Percentiles rank a stretch among this genome's conserved stretches.
Conservation (phyloP, 306 rosid genomes). For the Albizia julibrissin region DNA sequence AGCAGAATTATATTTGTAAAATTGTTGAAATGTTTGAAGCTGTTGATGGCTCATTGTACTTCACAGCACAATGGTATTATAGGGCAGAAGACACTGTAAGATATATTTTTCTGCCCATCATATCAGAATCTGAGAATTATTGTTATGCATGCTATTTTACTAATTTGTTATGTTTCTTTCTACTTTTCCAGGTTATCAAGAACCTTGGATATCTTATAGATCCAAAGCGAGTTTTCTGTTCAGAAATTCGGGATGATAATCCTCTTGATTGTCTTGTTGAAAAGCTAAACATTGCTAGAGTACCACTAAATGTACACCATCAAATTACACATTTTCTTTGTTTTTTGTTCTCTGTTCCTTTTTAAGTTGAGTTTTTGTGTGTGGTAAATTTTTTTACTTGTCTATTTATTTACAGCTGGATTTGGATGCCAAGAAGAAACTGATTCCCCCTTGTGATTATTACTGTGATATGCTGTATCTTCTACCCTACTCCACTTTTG, state of each 20-base stretch:
- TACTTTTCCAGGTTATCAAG: constrained; percentile 52
- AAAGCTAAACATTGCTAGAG: constrained; percentile 43
- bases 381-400: background rate
- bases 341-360: background rate
- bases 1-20: constrained; percentile 50
- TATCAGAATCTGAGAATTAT: background rate
- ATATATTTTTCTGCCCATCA: background rate
- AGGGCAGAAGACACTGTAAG: constrained; percentile 80
- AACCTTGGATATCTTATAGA: constrained; percentile 52
- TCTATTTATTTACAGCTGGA: constrained; percentile 39
- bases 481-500: constrained; percentile 59
- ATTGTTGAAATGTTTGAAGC: constrained; percentile 77
- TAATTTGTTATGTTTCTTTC: background rate
- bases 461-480: constrained; percentile 60
- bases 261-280: constrained; percentile 66
- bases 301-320: constrained; percentile 47
- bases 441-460: constrained; percentile 47
- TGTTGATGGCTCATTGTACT: constrained; percentile 50
- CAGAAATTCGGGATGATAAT: constrained; percentile 69
- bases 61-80: constrained; percentile 84
- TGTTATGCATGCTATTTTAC: background rate
- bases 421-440: constrained; percentile 35
- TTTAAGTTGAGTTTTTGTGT: background rate
- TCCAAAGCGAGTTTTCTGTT: constrained; percentile 65
- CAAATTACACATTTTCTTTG: background rate